Base-by-base conservation (phyloP, 2,329 filamentous ascomycete genomes). In the Gliomastix tumulicola region DNA sequence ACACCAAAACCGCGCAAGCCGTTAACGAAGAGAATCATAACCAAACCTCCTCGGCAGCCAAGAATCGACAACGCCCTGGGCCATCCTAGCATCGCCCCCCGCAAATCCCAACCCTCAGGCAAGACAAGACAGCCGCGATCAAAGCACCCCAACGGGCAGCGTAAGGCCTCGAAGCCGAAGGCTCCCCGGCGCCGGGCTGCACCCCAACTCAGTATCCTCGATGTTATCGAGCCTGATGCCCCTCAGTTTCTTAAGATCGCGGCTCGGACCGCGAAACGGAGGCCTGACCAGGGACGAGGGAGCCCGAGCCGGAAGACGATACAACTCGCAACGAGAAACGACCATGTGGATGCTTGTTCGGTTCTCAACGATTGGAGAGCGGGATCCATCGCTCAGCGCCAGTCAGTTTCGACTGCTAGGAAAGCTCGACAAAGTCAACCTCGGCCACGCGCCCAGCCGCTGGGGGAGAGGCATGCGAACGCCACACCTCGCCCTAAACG, bases 161-260 rank as follows among this genome's bases (percentile, higher is more conserved):
- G 13, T n/a, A 30, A 30, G 27, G 17, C 27, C 13, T 30, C 27
- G n/a, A 30, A 30, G 13, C 7, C n/a, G n/a, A n/a, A n/a, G 32
- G 45, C 16, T 38, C 44, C 7, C 45, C 28, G 9, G n/a, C n/a
- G n/a, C n/a, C n/a, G n/a, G n/a, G n/a, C n/a, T n/a, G 25, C 69
- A n/a, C 73, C 74, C 4, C 56, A 53, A 16, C 61, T 82, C 16
- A 71, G 78, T 44, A 79, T 82, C 38, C 50, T 82, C n/a, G 78
- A 82, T 52, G 68, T 79, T 17, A 61, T 72, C 31, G 68, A 71
- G 42, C 51, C 60, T 3, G 48, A 63, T 39, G 72, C 75, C 1
- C 79, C 79, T 2, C 56, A 52, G 3, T 82, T 82, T 43, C 56
- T 83, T 22, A 76, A 67, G 41, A 67, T 83, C 48, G 79, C 79